Base-by-base conservation (phyloP, 2,329 filamentous ascomycete species). In the Sporothrix brunneoviolacea region DNA sequence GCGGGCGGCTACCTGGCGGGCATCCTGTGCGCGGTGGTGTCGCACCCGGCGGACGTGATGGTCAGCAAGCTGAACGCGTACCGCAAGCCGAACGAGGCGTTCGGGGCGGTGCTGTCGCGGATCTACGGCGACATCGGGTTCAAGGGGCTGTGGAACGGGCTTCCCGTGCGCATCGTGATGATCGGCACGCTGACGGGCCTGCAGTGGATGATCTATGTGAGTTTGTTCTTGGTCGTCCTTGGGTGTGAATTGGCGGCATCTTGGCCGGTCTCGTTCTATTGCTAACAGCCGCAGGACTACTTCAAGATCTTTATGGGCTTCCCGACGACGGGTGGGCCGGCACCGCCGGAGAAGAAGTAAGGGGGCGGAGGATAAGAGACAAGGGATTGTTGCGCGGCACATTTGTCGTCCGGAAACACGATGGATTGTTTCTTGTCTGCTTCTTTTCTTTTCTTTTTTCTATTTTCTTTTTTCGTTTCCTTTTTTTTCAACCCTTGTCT, bases 91-190 rank as follows among this genome's bases (percentile, higher is more conserved):
- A 88, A 88, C 27, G 90, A 95, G 71, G 80, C 79, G 2, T 88
- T 91, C 57, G 87, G 85, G 16, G 74, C 76, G 33, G 89, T 86
- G n/a, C 79, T 88, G 59, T 70, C 79, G 52, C 79, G 89, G 39
- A 93, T 95, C 61, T 95, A 95, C 71, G 80, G 77, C 61, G 86
- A 94, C 33, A 93, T 94, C 62, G 90, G 90, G 28, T 94, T 95
- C 68, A 61, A 60, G 15, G 91, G 91, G n/a, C 76, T 96, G 24
- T 95, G 91, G 91, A 95, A 94, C 62, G 91, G 91, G 8, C 71
- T 96, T 39, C 84, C 87, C 0, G 86, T 95, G 44, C 66, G 78
- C 52, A 95, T 95, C 62, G 82, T 95, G 62, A 95, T 95, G 90
- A 88, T 94, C 57, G 87, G 85, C 59, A 86, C 82, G 19, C 68